Evolutionary conservation across 768 basidiomycete species (phyloP).

Genomic region (Boletus subparvulus): DNA sequence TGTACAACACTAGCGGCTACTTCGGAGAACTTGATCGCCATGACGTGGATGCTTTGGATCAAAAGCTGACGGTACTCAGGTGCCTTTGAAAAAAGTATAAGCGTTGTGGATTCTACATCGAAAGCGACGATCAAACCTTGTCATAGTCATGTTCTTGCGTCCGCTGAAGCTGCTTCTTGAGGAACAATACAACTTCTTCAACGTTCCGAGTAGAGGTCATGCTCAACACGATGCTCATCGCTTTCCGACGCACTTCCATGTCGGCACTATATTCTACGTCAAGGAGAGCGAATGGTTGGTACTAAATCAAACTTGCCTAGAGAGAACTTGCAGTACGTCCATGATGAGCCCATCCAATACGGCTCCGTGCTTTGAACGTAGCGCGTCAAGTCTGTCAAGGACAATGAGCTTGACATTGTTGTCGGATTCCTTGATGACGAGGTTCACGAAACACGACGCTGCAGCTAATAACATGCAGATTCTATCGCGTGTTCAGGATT

Average conservation of each 20-base stretch:
- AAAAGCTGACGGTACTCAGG: conserved; percentile 94
- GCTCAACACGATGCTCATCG: conserved; percentile 82
- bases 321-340: conserved; percentile 91
- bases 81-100: conserved; percentile 48
- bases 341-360: conserved; percentile 90
- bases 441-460: conserved; percentile 81
- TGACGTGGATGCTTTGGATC: conserved; percentile 96
- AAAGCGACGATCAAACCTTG: conserved; percentile 52
- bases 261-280: conserved; percentile 59
- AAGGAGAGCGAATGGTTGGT: not conserved
- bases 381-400: conserved; percentile 80
- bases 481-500: not conserved
- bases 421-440: conserved; percentile 94
- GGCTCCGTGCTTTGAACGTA: conserved; percentile 83
- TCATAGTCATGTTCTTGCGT: conserved; percentile 92
- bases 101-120: not conserved
- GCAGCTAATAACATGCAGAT: conserved; percentile 55
- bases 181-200: conserved; percentile 92
- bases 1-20: conserved; percentile 95
- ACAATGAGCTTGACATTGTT: conserved; percentile 99
- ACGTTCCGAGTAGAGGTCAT: conserved; percentile 95
- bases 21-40: conserved; percentile 95
- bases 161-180: conserved; percentile 96
- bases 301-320: conserved; percentile 49
- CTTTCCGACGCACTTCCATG: conserved; percentile 95